phyloP scores from a whole-genome alignment of 176 grass and related monocot genomes.

The Phoenix dactylifera region DNA sequence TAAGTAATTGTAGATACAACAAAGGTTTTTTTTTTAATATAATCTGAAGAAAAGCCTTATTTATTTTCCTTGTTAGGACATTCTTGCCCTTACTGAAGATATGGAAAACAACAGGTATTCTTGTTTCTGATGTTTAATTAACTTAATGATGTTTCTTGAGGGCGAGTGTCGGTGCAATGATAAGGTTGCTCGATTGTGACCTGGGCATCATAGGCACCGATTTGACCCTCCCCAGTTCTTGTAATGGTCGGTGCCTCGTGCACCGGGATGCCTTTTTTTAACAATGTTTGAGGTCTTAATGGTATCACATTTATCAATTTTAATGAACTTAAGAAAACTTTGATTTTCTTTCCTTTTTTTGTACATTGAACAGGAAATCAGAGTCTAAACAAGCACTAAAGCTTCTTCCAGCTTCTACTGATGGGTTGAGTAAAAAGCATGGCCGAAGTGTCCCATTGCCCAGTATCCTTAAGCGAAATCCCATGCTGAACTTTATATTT shows the following conservation, averaged over 20 bases:
- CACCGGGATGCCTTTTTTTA: too few relatives aligned
- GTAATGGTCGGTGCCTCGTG: too few relatives aligned
- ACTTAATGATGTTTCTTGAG: background rate
- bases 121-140: background rate
- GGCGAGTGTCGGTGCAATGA: too few relatives aligned
- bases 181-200: too few relatives aligned
- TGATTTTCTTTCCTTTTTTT: constrained; percentile 13
- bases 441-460: constrained; percentile 12
- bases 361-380: constrained; percentile 28
- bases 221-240: too few relatives aligned
- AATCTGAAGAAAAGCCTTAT: constrained; percentile 5
- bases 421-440: constrained; percentile 59
- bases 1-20: constrained; percentile 37
- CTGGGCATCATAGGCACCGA: too few relatives aligned
- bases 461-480: constrained; percentile 23
- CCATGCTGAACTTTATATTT: too few relatives aligned
- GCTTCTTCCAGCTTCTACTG: constrained; percentile 57
- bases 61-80: constrained; percentile 40
- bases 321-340: background rate
- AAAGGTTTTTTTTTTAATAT: too few relatives aligned
- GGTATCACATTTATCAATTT: too few relatives aligned
- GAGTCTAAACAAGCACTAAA: constrained; percentile 55
- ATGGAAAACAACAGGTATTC: constrained; percentile 45
- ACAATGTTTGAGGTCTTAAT: too few relatives aligned
- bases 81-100: constrained; percentile 70